phyloP scores from a whole-genome alignment of 2,329 filamentous ascomycete genomes.

The Monosporascus sp. region DNA sequence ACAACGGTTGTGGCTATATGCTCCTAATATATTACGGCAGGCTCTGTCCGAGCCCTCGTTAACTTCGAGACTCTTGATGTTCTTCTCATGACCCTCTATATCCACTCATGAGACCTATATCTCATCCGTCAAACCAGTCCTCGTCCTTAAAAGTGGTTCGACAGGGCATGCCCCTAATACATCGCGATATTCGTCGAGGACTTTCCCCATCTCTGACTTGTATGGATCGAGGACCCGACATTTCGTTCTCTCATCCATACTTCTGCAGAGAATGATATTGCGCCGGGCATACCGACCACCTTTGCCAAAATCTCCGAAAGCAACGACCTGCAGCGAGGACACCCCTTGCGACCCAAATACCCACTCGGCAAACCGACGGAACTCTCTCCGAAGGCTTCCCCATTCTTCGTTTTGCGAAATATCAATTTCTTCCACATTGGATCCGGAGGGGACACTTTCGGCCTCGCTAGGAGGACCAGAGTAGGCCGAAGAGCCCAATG shows the following conservation, averaged over 20 bases:
- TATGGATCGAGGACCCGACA: background rate
- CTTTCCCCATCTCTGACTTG: background rate
- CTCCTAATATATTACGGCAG: too few species aligned
- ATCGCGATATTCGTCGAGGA: background rate
- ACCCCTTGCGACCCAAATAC: background rate
- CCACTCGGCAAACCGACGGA: background rate
- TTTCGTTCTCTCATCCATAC: background rate
- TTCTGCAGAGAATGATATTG: background rate
- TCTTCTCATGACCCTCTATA: too few species aligned
- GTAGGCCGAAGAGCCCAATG: too few species aligned
- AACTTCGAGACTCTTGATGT: too few species aligned
- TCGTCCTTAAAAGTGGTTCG: background rate
- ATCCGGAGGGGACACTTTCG: background rate
- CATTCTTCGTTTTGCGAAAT: background rate
- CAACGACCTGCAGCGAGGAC: background rate
- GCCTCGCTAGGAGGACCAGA: background rate
- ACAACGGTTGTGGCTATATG: too few species aligned
- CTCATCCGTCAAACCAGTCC: too few species aligned
- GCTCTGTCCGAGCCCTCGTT: too few species aligned
- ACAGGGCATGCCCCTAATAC: background rate
- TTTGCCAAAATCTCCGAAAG: background rate
- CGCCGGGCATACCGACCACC: background rate
- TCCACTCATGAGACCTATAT: too few species aligned
- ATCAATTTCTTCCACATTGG: background rate
- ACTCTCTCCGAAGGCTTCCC: background rate